Percentiles rank a stretch among this genome's conserved stretches.
phyloP scores from a whole-genome alignment of 2,329 filamentous ascomycete genomes.

The Neophaeococcomyces mojaviensis region DNA sequence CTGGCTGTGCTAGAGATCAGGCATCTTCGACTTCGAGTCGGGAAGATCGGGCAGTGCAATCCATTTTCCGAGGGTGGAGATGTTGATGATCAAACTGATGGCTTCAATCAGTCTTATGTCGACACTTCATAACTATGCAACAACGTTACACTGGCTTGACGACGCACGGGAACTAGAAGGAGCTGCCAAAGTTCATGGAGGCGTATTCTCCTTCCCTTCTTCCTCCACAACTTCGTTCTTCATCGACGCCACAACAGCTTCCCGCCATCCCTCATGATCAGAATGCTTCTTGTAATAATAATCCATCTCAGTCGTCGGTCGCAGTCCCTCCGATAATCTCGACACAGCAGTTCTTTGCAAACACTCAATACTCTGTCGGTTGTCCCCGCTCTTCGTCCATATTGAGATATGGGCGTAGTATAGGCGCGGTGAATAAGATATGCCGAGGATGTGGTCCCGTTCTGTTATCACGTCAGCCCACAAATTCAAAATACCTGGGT shows the following conservation, averaged over 20 bases:
- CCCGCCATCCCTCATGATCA: slow-evolving; percentile 76
- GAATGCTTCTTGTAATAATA: slow-evolving; percentile 79
- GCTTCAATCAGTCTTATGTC: neutral
- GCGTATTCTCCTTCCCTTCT: neutral
- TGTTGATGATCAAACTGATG: too few species aligned
- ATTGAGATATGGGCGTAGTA: slow-evolving; percentile 82
- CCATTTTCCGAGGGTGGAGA: neutral
- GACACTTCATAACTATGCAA: too few species aligned
- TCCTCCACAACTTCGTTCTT: neutral
- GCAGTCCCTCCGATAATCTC: slow-evolving; percentile 64
- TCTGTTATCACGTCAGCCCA: slow-evolving; percentile 39
- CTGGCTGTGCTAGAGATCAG: too few species aligned
- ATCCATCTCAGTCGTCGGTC: slow-evolving; percentile 53
- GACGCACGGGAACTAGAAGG: too few species aligned
- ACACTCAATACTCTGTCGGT: slow-evolving; percentile 68
- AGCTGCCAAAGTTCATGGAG: too few species aligned
- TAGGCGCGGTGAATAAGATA: slow-evolving; percentile 80
- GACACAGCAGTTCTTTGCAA: slow-evolving; percentile 66
- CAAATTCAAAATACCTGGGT: neutral
- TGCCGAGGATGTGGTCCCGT: slow-evolving; percentile 78
- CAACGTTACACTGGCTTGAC: too few species aligned
- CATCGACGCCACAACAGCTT: slow-evolving; percentile 20
- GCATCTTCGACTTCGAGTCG: too few species aligned
- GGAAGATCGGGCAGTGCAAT: too few species aligned
- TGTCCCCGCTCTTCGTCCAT: slow-evolving; percentile 84